Base-by-base conservation (phyloP, 2,329 filamentous ascomycete species). In the Fusarium illudens region DNA sequence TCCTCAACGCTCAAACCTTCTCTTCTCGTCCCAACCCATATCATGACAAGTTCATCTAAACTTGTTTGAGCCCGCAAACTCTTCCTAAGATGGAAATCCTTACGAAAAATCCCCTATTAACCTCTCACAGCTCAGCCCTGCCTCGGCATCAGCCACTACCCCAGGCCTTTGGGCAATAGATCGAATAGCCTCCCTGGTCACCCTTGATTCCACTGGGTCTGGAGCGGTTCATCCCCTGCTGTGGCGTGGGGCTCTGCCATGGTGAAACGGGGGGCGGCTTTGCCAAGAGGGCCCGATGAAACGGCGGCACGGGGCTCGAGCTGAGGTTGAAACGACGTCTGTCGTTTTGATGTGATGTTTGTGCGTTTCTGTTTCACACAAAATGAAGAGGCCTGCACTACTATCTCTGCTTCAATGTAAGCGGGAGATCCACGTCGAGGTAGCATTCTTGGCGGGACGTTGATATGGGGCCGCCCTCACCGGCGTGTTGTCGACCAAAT, bases 41-140 rank as follows among this genome's bases (percentile, higher is more conserved):
- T 62, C 55, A 36, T 37, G 50, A 57, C 46, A 42, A 37, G 34
- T 22, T 66, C 62, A 64, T 36, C 44, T 17, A 52, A 52, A 50
- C 25, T 27, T 33, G 27, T 42, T 8, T 27, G n/a, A 66, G 52
- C 19, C 20, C 68, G 68, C 68, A 71, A 71, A 34, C 29, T 39
- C 42, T 59, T 64, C 68, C 68, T 29, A 50, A 67, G 36, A 58
- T 20, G 62, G 68, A 51, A 66, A 71, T 30, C 32, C 13, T 53
- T 56, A 54, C 67, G 67, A 58, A 30, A 29, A n/a, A 25, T 9
- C 19, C 25, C 29, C 36, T 42, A 56, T 61, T 44, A 70, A 58
- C 48, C 46, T 34, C 46, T 25, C 34, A 68, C 61, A 46, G 17
- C 44, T 49, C 59, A 36, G 64, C 53, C 29, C 25, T 68, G 50